Evolutionary conservation across 805 yeast genomes (phyloP), one percentile per base, ranked within the genome.

Genomic region (Saccharomycopsis sp.): DNA sequence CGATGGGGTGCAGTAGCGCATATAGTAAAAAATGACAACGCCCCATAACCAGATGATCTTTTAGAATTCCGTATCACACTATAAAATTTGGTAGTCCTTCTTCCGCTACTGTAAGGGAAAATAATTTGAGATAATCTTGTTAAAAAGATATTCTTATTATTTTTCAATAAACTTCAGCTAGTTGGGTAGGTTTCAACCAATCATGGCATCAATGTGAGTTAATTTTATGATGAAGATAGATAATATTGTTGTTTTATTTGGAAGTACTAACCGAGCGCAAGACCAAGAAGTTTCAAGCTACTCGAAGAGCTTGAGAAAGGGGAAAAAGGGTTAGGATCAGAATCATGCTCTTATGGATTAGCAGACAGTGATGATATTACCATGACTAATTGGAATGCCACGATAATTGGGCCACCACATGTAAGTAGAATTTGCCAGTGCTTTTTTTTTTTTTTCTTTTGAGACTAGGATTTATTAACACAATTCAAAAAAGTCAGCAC

Each of bases 241-340:
- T n/a, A 11, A 27, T 11, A 11, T 27, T 27, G 11, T n/a, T 27
- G n/a, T 11, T 11, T 11, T 27, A 11, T 11, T 27, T 27, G 31
- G 31, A 11, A n/a, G n/a, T 27, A n/a, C 13, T 11, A 27, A 11
- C 11, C 31, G 11, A 27, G n/a, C n/a, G 11, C 17, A 8, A 78
- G 85, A 34, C 99, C 99, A 54, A 79, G 99, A 65, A 89, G 86
- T 62, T 93, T 93, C 66, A 85, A 95, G 60, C 76, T 93, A 27
- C 73, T 93, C 51, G 99, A 93, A 66, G 99, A 93, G 66, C 72
- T 93, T 53, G 99, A 94, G 63, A 90, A 90, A 58, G 98, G 98
- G 40, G 99, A 93, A 61, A 93, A 93, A 63, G 99, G 98, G 17
- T 70, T 85, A 39, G 97, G 97, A 17, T 93, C 97, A 21, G 97